These are phyloP conservation scores for Emergomyces orientalis DNA, from an alignment of 2,329 filamentous ascomycete species.

Conservation along the genomic window DNA sequence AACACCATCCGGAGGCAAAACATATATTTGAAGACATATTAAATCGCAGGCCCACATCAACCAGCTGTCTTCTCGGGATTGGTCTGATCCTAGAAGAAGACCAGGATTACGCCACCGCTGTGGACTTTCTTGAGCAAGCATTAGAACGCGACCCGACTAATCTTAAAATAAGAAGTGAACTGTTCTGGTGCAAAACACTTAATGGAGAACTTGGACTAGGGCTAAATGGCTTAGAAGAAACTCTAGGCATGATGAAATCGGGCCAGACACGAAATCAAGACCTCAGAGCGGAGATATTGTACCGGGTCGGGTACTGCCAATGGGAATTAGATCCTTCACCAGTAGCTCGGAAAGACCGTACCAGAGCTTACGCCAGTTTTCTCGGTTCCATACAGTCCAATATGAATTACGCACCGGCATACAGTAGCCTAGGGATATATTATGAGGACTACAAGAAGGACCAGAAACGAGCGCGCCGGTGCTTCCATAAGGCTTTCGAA, in stretches of 20 bases:
- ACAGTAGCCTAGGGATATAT: conserved; percentile 81
- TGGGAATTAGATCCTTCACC: conserved; percentile 75
- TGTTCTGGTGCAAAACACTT: conserved; percentile 84
- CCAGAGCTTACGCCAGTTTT: conserved; percentile 74
- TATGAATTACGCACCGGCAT: conserved; percentile 78
- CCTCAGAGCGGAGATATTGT: conserved; percentile 74
- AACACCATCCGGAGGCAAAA: conserved; percentile 82
- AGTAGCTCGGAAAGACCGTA: conserved; percentile 66
- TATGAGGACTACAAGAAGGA: conserved; percentile 88
- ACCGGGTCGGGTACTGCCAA: conserved; percentile 75
- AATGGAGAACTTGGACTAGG: conserved; percentile 65
- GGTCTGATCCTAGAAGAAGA: conserved; percentile 90
- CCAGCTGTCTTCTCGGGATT: conserved; percentile 74
- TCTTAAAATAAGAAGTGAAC: conserved; percentile 70
- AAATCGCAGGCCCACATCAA: conserved; percentile 63
- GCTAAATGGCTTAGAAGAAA: conserved; percentile 59
- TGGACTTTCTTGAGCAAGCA: conserved; percentile 70
- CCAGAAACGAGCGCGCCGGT: conserved; percentile 74
- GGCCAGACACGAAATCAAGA: conserved; percentile 54
- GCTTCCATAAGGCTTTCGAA: conserved; percentile 94
- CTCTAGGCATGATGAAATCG: conserved; percentile 55
- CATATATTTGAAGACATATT: conserved; percentile 76
- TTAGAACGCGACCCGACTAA: conserved; percentile 64
- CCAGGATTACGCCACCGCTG: conserved; percentile 73
- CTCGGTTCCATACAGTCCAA: conserved; percentile 76